phyloP scores from a whole-genome alignment of 306 rosid genomes.

The Pueraria montana region DNA sequence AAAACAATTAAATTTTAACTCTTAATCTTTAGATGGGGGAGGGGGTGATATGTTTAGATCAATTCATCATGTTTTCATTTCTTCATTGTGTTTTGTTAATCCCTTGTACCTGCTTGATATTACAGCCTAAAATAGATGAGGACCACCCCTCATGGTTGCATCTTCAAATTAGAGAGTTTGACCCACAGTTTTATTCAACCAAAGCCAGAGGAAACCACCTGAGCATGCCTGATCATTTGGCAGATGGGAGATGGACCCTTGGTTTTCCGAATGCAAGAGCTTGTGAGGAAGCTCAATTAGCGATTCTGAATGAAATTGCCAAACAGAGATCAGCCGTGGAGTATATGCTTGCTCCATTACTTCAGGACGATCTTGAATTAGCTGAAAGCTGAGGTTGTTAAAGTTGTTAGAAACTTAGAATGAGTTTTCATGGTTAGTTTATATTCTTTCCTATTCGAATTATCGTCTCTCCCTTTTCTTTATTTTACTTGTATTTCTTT shows the following conservation, averaged over 20 bases:
- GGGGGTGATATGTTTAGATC: slow-evolving; percentile 17
- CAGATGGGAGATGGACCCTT: slow-evolving; percentile 89
- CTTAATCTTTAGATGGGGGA: slow-evolving; percentile 4
- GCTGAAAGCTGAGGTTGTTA: slow-evolving; percentile 51
- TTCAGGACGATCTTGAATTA: slow-evolving; percentile 56
- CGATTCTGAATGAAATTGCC: slow-evolving; percentile 66
- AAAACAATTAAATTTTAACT: slow-evolving; percentile 16
- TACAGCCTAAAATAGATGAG: slow-evolving; percentile 76
- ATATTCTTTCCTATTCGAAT: slow-evolving; percentile 8
- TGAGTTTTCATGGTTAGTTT: slow-evolving; percentile 42
- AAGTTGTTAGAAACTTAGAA: slow-evolving; percentile 11
- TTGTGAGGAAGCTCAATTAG: slow-evolving; percentile 69
- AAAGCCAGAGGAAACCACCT: slow-evolving; percentile 55
- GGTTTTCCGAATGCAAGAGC: slow-evolving; percentile 73
- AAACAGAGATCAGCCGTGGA: slow-evolving; percentile 77
- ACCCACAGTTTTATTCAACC: slow-evolving; percentile 55
- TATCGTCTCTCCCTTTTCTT: background rate
- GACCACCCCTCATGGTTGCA: slow-evolving; percentile 85
- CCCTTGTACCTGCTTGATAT: slow-evolving; percentile 43
- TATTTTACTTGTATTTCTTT: background rate
- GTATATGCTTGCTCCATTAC: slow-evolving; percentile 70
- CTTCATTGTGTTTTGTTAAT: background rate
- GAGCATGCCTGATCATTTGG: slow-evolving; percentile 50
- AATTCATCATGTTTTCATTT: slow-evolving; percentile 16
- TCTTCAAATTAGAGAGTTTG: slow-evolving; percentile 77